These are phyloP conservation scores for Curvularia spicifera DNA, from an alignment of 2,329 filamentous ascomycete genomes.

Conservation along the genomic window DNA sequence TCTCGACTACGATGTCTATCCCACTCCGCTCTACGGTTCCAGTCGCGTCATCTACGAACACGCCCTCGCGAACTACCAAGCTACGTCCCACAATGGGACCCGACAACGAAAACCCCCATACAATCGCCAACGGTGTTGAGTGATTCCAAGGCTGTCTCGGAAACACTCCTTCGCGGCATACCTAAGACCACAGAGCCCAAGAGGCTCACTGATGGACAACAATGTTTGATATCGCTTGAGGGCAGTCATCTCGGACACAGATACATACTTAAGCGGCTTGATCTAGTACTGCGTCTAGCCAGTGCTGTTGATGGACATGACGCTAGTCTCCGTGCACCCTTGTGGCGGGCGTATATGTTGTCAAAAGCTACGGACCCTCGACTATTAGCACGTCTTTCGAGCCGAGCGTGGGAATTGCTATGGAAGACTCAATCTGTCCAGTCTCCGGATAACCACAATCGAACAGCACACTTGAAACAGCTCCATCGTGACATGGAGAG, in stretches of 20 bases:
- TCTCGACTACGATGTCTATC: constrained; percentile 31
- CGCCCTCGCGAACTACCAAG: constrained; percentile 29
- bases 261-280: constrained; percentile 19
- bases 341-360: constrained; percentile 44
- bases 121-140: constrained; percentile 1
- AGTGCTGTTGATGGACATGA: constrained; percentile 5
- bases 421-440: constrained; percentile 38
- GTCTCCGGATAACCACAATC: constrained; percentile 20
- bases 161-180: constrained; percentile 6
- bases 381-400: constrained; percentile 29
- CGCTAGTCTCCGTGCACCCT: constrained; percentile 10
- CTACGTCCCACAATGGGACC: constrained; percentile 39
- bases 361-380: constrained; percentile 27
- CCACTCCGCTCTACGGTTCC: constrained; percentile 23
- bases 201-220: constrained; percentile 16
- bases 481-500: constrained; percentile 40
- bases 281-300: constrained; percentile 22
- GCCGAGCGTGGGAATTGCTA: constrained; percentile 44
- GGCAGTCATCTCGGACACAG: neutral
- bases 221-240: neutral
- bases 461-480: constrained; percentile 27
- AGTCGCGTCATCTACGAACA: constrained; percentile 34
- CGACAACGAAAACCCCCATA: constrained; percentile 24
- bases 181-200: constrained; percentile 15
- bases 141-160: neutral